phyloP scores from a whole-genome alignment of 2,329 filamentous ascomycete genomes.

The Aspergillus costaricaensis region DNA sequence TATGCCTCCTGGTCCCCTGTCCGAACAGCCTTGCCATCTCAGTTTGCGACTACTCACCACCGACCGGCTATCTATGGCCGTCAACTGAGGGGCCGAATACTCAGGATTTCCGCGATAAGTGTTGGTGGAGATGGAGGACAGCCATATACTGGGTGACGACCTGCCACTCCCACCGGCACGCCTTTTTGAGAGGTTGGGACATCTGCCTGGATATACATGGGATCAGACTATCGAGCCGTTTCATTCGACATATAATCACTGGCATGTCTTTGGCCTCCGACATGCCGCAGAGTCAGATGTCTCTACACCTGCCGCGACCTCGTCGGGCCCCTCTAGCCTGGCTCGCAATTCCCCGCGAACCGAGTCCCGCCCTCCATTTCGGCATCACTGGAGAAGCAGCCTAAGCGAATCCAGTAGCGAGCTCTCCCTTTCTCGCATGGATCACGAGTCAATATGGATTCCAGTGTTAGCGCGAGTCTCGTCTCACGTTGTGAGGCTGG shows the following conservation, averaged over 20 bases:
- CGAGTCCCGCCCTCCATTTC: slow-evolving; percentile 43
- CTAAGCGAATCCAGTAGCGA: slow-evolving; percentile 54
- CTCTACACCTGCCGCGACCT: slow-evolving; percentile 50
- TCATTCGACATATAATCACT: slow-evolving; percentile 78
- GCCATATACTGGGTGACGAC: slow-evolving; percentile 47
- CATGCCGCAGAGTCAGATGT: slow-evolving; percentile 54
- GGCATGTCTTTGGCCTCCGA: slow-evolving; percentile 69
- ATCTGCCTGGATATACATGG: slow-evolving; percentile 75
- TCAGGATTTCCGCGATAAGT: slow-evolving; percentile 18
- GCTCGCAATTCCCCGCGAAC: slow-evolving; percentile 46
- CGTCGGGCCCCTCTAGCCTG: slow-evolving; percentile 47
- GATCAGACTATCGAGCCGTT: slow-evolving; percentile 60
- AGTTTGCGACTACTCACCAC: slow-evolving; percentile 10
- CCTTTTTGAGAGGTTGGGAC: slow-evolving; percentile 71
- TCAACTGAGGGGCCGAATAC: slow-evolving; percentile 16
- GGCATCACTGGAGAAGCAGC: slow-evolving; percentile 53
- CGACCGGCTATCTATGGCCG: slow-evolving; percentile 24
- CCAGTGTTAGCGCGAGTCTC: slow-evolving; percentile 80
- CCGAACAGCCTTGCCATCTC: slow-evolving; percentile 13
- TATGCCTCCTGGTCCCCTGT: slow-evolving; percentile 24
- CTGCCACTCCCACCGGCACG: slow-evolving; percentile 62
- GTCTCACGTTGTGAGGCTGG: slow-evolving; percentile 76
- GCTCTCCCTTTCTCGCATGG: slow-evolving; percentile 41
- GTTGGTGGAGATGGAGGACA: slow-evolving; percentile 36
- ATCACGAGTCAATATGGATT: slow-evolving; percentile 51